A percentile compares a stretch with the other conserved stretches of the same genome.
Conservation (phyloP, 768 basidiomycete species). For the Mycena capillaripes region DNA sequence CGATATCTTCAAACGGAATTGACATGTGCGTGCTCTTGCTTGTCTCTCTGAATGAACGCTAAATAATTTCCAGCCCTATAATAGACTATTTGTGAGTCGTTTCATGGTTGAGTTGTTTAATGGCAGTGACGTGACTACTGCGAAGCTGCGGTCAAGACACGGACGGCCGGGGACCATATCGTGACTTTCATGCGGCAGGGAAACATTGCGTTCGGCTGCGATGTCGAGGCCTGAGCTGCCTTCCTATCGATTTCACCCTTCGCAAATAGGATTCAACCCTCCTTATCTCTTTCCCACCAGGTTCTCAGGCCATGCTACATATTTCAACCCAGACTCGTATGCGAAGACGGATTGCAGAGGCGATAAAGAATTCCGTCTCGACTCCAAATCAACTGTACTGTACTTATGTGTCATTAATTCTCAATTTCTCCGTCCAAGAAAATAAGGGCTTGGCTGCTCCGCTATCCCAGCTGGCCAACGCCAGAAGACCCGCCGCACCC, state of each 20-base stretch:
- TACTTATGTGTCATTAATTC: slow-evolving; percentile 16
- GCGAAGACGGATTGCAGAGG: background rate
- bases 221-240: too few species aligned
- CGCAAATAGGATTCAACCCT: too few species aligned
- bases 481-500: slow-evolving; percentile 79
- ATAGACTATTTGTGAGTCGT: slow-evolving; percentile 33
- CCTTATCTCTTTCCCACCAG: too few species aligned
- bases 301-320: too few species aligned
- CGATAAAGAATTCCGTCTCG: background rate
- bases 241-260: too few species aligned
- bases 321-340: too few species aligned
- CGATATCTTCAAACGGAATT: slow-evolving; percentile 33
- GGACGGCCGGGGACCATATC: slow-evolving; percentile 37
- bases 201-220: slow-evolving; percentile 34
- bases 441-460: slow-evolving; percentile 52
- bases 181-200: slow-evolving; percentile 38
- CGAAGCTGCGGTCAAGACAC: slow-evolving; percentile 36
- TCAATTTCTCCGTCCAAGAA: slow-evolving; percentile 63
- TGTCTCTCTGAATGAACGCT: background rate
- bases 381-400: background rate
- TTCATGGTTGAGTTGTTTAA: background rate
- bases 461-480: slow-evolving; percentile 72
- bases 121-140: slow-evolving; percentile 32
- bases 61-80: background rate
- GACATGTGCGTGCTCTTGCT: slow-evolving; percentile 28